These are phyloP conservation scores for Clohesyomyces aquaticus DNA, from an alignment of 495 filamentous ascomycete species.

Conservation along the genomic window DNA sequence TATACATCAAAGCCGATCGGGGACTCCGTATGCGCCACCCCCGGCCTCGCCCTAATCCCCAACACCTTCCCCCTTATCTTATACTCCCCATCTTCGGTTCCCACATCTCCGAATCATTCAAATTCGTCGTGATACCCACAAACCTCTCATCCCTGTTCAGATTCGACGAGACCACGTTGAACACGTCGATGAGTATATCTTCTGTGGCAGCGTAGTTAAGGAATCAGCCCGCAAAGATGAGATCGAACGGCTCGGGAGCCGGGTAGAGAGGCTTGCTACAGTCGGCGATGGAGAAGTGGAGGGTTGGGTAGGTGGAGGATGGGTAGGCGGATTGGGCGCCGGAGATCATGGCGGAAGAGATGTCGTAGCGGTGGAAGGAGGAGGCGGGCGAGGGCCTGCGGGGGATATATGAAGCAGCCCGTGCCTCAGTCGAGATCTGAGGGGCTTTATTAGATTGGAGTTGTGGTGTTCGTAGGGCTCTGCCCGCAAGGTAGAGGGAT, in stretches of 20 bases:
- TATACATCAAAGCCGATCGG: constrained; percentile 24
- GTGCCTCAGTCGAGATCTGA: constrained; percentile 35
- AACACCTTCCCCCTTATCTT: constrained; percentile 5
- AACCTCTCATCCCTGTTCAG: constrained; percentile 23
- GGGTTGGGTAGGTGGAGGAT: constrained; percentile 3
- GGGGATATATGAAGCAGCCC: constrained; percentile 30
- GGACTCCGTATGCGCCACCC: constrained; percentile 11
- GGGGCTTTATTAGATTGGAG: not conserved
- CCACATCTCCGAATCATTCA: constrained; percentile 11
- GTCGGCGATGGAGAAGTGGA: constrained; percentile 33
- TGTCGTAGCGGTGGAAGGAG: constrained; percentile 31
- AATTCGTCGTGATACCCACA: constrained; percentile 32
- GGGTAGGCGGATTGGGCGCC: constrained; percentile 23
- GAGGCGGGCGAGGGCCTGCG: constrained; percentile 24
- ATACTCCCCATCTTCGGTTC: constrained; percentile 17
- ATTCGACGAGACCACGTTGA: constrained; percentile 21
- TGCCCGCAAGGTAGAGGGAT: too few relatives aligned
- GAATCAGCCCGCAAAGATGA: constrained; percentile 39
- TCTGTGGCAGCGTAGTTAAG: constrained; percentile 33
- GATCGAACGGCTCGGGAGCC: constrained; percentile 17
- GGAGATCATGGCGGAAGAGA: constrained; percentile 32
- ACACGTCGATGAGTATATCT: constrained; percentile 21
- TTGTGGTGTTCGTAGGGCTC: too few relatives aligned
- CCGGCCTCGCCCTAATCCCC: constrained; percentile 27
- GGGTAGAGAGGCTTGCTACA: constrained; percentile 24